Conservation (phyloP, 148 eudicot genomes). For the Vaccinium vitisidaea region DNA sequence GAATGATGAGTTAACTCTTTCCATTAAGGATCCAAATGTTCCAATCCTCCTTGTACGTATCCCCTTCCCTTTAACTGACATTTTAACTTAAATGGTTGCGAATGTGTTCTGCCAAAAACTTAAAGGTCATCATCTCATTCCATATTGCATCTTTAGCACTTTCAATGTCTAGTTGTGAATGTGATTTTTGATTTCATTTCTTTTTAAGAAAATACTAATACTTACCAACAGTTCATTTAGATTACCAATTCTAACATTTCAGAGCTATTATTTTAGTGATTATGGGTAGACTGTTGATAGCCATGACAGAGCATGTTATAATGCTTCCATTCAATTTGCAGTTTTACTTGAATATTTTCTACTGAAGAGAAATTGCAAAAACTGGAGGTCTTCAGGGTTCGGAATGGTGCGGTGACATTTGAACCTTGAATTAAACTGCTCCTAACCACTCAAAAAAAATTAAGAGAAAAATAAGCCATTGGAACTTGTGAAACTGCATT, state of each 20-base stretch:
- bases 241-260: background rate
- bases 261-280: slow-evolving; percentile 15
- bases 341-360: too few species aligned
- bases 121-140: background rate
- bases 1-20: slow-evolving; percentile 49
- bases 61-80: background rate
- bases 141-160: background rate
- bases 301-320: background rate
- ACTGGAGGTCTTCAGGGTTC: background rate
- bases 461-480: background rate
- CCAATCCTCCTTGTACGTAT: slow-evolving; percentile 49
- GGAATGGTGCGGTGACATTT: background rate
- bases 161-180: background rate
- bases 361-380: background rate
- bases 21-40: slow-evolving; percentile 29
- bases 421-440: background rate
- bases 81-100: background rate
- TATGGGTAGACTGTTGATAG: background rate
- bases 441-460: background rate
- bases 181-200: background rate
- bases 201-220: background rate
- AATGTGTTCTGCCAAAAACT: background rate
- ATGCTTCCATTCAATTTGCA: too few species aligned
- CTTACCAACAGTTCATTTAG: background rate
- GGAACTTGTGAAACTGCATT: background rate